These are phyloP conservation scores for Lachancea quebecensis DNA, from an alignment of 805 yeast species.

Conservation along the genomic window DNA sequence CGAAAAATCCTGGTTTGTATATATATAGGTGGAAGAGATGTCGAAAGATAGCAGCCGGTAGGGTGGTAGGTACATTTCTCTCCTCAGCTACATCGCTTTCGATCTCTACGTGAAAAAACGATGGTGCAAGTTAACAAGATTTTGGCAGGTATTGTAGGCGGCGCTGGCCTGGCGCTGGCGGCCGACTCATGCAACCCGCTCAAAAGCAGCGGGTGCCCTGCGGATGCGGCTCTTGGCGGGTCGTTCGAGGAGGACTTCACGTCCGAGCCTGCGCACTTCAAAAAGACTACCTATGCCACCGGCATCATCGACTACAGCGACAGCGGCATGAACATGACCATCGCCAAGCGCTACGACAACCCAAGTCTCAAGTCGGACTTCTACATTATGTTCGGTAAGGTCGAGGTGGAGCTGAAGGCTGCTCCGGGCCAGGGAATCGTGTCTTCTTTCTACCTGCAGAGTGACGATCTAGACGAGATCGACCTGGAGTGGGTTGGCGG, in stretches of 20 bases:
- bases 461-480: constrained; percentile 83
- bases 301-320: constrained; percentile 41
- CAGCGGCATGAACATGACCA: constrained; percentile 55
- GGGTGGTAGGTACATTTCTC: neutral
- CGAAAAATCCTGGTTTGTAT: too few species aligned
- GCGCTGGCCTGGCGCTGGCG: constrained; percentile 2
- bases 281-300: constrained; percentile 37
- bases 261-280: constrained; percentile 34
- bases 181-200: constrained; percentile 40
- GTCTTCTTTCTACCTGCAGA: constrained; percentile 72
- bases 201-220: constrained; percentile 32
- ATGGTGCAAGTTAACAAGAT: neutral
- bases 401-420: constrained; percentile 64
- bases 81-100: neutral
- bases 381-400: constrained; percentile 83
- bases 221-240: constrained; percentile 58
- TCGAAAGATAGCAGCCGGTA: too few species aligned
- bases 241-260: constrained; percentile 48
- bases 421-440: constrained; percentile 76
- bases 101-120: neutral
- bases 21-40: too few species aligned
- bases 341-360: constrained; percentile 61
- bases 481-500: constrained; percentile 87
- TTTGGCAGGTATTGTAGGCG: neutral
- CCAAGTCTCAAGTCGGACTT: constrained; percentile 73